These are phyloP conservation scores for Pseudogymnoascus sp. DNA, from an alignment of 2,329 filamentous ascomycete genomes.

Conservation along the genomic window DNA sequence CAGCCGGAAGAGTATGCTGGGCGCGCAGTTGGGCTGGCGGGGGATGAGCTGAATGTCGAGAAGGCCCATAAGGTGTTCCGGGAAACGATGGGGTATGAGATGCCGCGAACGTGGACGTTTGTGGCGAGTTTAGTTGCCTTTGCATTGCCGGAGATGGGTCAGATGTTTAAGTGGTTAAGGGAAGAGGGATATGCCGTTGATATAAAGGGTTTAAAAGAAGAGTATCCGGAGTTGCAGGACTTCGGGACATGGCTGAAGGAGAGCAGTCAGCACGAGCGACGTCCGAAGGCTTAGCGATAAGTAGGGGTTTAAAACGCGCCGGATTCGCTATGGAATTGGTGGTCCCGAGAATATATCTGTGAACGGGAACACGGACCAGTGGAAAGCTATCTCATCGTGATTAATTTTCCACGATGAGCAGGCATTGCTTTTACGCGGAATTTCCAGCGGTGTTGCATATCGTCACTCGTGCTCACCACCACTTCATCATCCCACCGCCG, in stretches of 20 bases:
- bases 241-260: constrained; percentile 39
- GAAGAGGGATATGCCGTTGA: constrained; percentile 25
- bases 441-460: neutral
- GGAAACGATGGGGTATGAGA: constrained; percentile 21
- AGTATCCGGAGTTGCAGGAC: constrained; percentile 35
- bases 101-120: constrained; percentile 24
- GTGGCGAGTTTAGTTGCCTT: constrained; percentile 20
- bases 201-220: constrained; percentile 32
- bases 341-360: neutral
- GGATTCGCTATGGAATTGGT: neutral
- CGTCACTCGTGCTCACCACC: neutral
- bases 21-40: constrained; percentile 34
- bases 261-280: constrained; percentile 20
- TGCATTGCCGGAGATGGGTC: constrained; percentile 22
- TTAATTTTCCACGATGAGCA: neutral
- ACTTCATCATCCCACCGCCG: neutral
- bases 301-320: neutral
- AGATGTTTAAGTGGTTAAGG: constrained; percentile 27
- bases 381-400: neutral
- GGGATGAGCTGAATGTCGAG: constrained; percentile 36
- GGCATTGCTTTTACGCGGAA: neutral
- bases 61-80: constrained; percentile 27
- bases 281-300: neutral
- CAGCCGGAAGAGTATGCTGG: constrained; percentile 32
- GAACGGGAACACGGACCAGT: neutral